These are phyloP conservation scores for Coemansia sp. DNA, from an alignment of 192 early-diverging fungal species.

Conservation along the genomic window DNA sequence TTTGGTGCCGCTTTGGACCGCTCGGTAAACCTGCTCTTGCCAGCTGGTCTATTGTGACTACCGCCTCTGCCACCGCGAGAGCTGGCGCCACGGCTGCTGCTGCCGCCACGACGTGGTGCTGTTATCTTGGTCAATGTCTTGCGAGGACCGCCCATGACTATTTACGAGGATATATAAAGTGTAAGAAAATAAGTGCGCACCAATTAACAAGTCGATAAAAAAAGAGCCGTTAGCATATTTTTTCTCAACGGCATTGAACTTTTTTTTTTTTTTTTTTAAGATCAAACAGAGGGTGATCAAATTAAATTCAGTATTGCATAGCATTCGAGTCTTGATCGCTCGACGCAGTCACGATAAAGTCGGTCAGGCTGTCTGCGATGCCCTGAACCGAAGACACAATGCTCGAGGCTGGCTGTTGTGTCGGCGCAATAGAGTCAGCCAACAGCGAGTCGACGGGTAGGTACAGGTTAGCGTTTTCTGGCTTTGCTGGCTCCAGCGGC, in stretches of 20 bases:
- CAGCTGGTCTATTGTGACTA: background rate
- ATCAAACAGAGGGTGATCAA: background rate
- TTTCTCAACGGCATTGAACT: background rate
- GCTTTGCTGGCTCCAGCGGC: constrained; percentile 19
- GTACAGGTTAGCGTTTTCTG: constrained; percentile 42
- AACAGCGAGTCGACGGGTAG: constrained; percentile 36
- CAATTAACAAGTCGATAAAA: background rate
- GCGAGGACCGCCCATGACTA: constrained; percentile 19
- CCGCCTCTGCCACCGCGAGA: constrained; percentile 3
- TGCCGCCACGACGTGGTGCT: constrained; percentile 8
- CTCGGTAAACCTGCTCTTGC: background rate
- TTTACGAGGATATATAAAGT: background rate
- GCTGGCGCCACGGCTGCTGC: background rate
- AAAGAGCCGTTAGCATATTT: background rate
- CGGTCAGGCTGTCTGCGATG: constrained; percentile 15
- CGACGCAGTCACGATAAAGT: constrained; percentile 29
- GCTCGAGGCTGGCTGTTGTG: background rate
- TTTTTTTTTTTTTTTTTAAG: background rate
- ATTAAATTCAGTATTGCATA: constrained; percentile 11
- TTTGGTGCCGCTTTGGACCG: constrained; percentile 4
- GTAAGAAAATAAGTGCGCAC: background rate
- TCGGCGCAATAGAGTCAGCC: constrained; percentile 22
- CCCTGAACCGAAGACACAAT: constrained; percentile 16
- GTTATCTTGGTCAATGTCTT: constrained; percentile 16
- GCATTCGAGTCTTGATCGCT: background rate